A percentile compares a stretch with the other conserved stretches of the same genome.
Conservation (phyloP, 2,329 filamentous ascomycete species). For the Colletotrichum tanaceti region DNA sequence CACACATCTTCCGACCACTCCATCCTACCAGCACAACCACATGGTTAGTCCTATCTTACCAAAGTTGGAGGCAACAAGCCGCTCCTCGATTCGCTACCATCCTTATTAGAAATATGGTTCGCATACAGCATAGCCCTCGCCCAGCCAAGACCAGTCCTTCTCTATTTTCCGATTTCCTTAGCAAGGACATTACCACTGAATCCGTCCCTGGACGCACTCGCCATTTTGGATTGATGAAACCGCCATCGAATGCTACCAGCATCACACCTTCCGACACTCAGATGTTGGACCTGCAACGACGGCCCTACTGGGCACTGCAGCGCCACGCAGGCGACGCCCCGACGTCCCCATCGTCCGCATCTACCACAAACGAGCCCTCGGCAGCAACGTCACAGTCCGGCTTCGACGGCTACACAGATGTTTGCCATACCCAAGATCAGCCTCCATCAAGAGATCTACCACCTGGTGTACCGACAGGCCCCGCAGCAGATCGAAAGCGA, state of each 20-base stretch:
- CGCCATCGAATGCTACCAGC: neutral
- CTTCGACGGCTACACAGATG: conserved; percentile 7
- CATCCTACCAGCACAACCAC: neutral
- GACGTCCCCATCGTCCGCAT: conserved; percentile 1
- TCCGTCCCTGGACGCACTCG: conserved; percentile 18
- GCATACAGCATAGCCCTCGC: conserved; percentile 12
- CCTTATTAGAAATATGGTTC: neutral
- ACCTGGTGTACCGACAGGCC: conserved; percentile 7
- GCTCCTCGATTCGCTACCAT: neutral
- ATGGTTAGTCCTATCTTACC: neutral
- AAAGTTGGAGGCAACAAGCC: neutral
- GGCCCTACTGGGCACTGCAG: neutral
- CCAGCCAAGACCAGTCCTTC: neutral
- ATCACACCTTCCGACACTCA: conserved; percentile 4
- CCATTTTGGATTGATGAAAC: neutral
- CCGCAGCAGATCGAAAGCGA: conserved; percentile 14
- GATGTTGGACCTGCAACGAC: neutral
- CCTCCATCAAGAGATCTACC: neutral
- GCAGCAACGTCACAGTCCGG: conserved; percentile 4
- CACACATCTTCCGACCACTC: neutral
- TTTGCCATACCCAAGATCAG: neutral
- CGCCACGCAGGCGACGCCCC: neutral
- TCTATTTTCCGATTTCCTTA: neutral
- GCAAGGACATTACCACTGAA: neutral
- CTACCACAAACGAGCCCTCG: neutral